These are phyloP conservation scores for Cladosporium sp. DNA, from an alignment of 2,329 filamentous ascomycete genomes.

Conservation along the genomic window DNA sequence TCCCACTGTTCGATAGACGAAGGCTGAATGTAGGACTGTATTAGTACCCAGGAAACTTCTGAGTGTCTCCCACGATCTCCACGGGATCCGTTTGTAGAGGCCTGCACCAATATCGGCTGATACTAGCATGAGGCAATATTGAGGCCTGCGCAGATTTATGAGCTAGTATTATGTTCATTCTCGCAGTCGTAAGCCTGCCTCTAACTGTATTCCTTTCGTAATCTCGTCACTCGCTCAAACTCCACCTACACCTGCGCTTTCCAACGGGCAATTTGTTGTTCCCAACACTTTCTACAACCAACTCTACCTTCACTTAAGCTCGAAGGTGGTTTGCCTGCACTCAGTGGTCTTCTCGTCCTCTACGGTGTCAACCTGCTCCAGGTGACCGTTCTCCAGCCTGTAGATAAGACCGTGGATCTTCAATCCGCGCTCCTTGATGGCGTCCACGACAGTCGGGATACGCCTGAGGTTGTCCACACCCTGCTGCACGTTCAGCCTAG, in stretches of 20 bases:
- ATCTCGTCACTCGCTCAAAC: conserved; percentile 2
- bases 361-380: conserved; percentile 47
- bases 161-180: not conserved
- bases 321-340: conserved; percentile 22
- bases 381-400: conserved; percentile 56
- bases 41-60: no score
- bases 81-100: no score
- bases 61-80: no score
- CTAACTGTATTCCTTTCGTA: not conserved
- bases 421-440: conserved; percentile 65
- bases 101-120: no score
- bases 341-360: conserved; percentile 28
- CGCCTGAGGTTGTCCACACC: conserved; percentile 65
- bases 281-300: not conserved
- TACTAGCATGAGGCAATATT: no score
- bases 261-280: not conserved
- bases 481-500: conserved; percentile 71
- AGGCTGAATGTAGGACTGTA: no score
- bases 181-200: not conserved
- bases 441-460: conserved; percentile 66
- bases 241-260: not conserved
- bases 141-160: no score
- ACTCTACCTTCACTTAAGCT: conserved; percentile 16
- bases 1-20: no score
- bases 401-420: conserved; percentile 76